Base-by-base conservation (phyloP, 2,329 filamentous ascomycete species). In the Aureobasidium sp. region DNA sequence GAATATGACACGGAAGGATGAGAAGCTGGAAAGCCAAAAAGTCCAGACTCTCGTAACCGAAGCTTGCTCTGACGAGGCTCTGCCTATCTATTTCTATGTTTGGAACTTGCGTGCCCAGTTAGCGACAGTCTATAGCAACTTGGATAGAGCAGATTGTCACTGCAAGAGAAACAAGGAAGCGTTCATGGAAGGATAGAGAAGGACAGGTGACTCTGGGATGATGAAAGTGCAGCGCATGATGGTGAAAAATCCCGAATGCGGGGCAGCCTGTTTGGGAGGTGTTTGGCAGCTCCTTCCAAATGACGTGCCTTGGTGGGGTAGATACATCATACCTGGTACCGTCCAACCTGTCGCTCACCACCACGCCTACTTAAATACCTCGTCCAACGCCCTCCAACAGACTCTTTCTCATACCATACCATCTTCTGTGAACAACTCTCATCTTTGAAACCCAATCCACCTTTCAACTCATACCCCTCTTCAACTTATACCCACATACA, bases 261-360 rank as follows among this genome's bases (percentile, higher is more conserved):
- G 53, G 53, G 53, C 53, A 36, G 53, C 27, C n/a, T 5, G 37
- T 45, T 45, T 36, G 31, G 47, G 17, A 7, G 49, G n/a, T 34
- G 31, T 52, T 17, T 15, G 37, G 25, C 5, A 27, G 25, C 29
- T 39, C 14, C 49, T 53, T 41, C 49, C 11, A 36, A 7, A 34
- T 45, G 41, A 57, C 55, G 42, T 48, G 53, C 25, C 11, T 17
- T 37, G 31, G 55, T 58, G 55, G 55, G 55, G 55, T 58, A 47
- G 17, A 20, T 47, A 37, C 55, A 58, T 58, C 55, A 58, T 58
- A 58, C 31, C 20, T 52, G n/a, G 48, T 37, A 47, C 41, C 52
- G 25, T 27, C 14, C 25, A 31, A 29, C 45, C 45, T 48, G 25
- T 48, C 15, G 31, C 31, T n/a, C 39, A 41, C 14, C 45, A 48